Evolutionary conservation across 345 rosid genomes (phyloP).

Genomic region (Aquilaria malaccensis): DNA sequence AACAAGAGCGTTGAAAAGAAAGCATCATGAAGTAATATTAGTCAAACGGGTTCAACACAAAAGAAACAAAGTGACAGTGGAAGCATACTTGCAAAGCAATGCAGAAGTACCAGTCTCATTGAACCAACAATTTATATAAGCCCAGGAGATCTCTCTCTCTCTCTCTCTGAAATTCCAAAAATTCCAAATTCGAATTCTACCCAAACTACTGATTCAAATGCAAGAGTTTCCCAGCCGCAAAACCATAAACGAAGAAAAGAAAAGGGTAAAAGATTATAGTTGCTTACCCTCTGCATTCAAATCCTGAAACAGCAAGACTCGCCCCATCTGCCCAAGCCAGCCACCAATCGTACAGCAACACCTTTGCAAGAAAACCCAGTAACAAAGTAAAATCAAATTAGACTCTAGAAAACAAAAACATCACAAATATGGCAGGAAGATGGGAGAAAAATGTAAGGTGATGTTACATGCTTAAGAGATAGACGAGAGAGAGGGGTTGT

Average conservation of each 20-base stretch:
- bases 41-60: too few species aligned
- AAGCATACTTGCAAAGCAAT: too few species aligned
- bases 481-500: slow-evolving; percentile 8
- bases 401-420: neutral
- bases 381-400: neutral
- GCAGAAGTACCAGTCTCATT: too few species aligned
- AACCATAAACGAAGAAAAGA: neutral
- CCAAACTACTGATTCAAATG: too few species aligned
- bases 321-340: neutral
- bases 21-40: too few species aligned
- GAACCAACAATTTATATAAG: too few species aligned
- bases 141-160: too few species aligned
- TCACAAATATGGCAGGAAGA: neutral
- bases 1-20: neutral
- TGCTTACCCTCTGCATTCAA: slow-evolving; percentile 11
- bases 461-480: slow-evolving; percentile 6
- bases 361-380: neutral
- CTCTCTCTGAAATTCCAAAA: too few species aligned
- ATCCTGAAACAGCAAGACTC: slow-evolving; percentile 14
- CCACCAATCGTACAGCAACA: slow-evolving; percentile 17
- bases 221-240: neutral
- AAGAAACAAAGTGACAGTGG: too few species aligned
- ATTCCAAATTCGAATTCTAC: too few species aligned
- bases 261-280: neutral
- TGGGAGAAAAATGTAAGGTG: neutral